Conservation (phyloP, 1,139 yeast species). For the Sugiyamaella novakii region DNA sequence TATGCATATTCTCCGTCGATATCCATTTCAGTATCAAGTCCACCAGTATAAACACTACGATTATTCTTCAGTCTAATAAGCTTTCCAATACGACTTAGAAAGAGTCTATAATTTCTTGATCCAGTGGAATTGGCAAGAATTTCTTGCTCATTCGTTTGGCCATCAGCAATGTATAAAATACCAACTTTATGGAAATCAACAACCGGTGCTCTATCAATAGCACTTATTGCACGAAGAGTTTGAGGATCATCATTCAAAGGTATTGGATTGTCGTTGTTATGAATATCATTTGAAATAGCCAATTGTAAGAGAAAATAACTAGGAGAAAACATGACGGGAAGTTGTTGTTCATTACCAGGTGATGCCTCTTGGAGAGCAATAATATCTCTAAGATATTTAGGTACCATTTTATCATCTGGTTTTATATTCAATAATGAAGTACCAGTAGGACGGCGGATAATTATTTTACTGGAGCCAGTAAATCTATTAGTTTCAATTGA, state of each 20-base stretch:
- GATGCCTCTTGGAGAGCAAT: slow-evolving; percentile 14
- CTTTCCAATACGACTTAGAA: slow-evolving; percentile 60
- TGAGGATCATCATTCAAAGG: slow-evolving; percentile 53
- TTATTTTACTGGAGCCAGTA: slow-evolving; percentile 57
- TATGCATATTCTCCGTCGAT: slow-evolving; percentile 77
- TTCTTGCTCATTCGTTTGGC: slow-evolving; percentile 64
- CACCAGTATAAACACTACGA: slow-evolving; percentile 68
- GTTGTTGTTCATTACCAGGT: slow-evolving; percentile 2
- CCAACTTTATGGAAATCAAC: slow-evolving; percentile 83
- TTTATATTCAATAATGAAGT: slow-evolving; percentile 51
- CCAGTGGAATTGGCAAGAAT: slow-evolving; percentile 69
- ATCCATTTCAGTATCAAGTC: slow-evolving; percentile 69
- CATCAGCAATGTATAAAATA: slow-evolving; percentile 68
- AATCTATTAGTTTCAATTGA: slow-evolving; percentile 57
- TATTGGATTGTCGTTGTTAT: slow-evolving; percentile 41
- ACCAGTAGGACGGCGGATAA: slow-evolving; percentile 70
- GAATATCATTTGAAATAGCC: slow-evolving; percentile 40
- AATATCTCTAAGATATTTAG: slow-evolving; percentile 35
- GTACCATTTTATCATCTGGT: slow-evolving; percentile 49
- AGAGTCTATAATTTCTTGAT: slow-evolving; percentile 60
- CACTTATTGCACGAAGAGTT: slow-evolving; percentile 58
- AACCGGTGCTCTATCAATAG: slow-evolving; percentile 75
- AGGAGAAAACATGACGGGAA: slow-evolving; percentile 43
- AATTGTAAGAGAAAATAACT: slow-evolving; percentile 49
- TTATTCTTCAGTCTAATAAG: slow-evolving; percentile 59